A percentile compares a stretch with the other conserved stretches of the same genome.
These are phyloP conservation scores for Echium plantagineum DNA, from an alignment of 257 asterid species.

Conservation along the genomic window DNA sequence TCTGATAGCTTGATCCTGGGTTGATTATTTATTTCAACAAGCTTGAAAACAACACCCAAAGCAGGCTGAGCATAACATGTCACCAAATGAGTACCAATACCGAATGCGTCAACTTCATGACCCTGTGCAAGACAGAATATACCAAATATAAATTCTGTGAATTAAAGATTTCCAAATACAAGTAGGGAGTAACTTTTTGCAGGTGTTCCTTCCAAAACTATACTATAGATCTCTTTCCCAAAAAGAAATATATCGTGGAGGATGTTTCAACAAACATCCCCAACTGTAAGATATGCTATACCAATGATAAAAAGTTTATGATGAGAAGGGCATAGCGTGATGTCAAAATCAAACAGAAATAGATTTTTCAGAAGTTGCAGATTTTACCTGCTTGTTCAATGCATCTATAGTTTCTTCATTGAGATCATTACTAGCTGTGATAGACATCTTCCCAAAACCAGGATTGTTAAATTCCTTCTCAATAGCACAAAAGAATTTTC, in stretches of 20 bases:
- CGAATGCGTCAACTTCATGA: conserved; percentile 87
- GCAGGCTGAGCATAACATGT: conserved; percentile 99
- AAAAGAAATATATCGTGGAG: too few relatives aligned
- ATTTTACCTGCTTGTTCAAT: conserved; percentile 80
- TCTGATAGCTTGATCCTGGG: conserved; percentile 98
- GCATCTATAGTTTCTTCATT: conserved; percentile 97
- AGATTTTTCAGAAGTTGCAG: background rate
- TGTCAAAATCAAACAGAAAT: too few relatives aligned
- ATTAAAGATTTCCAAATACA: too few relatives aligned
- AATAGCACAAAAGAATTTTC: conserved; percentile 53
- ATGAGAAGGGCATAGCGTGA: too few relatives aligned
- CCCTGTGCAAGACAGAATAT: conserved; percentile 43
- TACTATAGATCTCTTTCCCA: too few relatives aligned
- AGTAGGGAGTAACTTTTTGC: too few relatives aligned
- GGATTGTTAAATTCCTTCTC: conserved; percentile 66
- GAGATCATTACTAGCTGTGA: conserved; percentile 95
- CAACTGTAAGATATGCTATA: too few relatives aligned
- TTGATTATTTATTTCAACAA: conserved; percentile 86
- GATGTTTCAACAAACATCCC: too few relatives aligned
- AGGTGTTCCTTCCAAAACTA: background rate
- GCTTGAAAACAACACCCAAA: conserved; percentile 86
- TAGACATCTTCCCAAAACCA: conserved; percentile 58
- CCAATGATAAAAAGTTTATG: too few relatives aligned
- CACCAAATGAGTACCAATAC: conserved; percentile 93
- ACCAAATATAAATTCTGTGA: background rate